phyloP scores from a whole-genome alignment of 1,284 basidiomycete genomes.

The Boletellus sp. region DNA sequence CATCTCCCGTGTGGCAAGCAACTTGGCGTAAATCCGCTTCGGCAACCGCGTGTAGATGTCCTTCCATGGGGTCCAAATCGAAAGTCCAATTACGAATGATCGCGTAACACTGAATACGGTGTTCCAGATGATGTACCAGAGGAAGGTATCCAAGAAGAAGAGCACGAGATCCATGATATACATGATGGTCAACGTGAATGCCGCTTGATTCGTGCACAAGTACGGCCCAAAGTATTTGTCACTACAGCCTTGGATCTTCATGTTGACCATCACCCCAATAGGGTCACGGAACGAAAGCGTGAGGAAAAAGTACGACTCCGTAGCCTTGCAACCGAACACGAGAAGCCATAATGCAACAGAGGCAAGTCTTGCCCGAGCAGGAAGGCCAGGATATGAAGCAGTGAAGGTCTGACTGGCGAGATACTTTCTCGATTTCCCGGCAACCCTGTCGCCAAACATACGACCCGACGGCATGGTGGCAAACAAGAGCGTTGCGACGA shows the following conservation, averaged over 20 bases:
- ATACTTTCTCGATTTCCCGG: slow-evolving; percentile 90
- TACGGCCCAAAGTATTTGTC: slow-evolving; percentile 81
- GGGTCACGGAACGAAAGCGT: slow-evolving; percentile 91
- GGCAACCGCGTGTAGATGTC: slow-evolving; percentile 91
- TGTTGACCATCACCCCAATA: slow-evolving; percentile 86
- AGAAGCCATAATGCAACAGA: slow-evolving; percentile 83
- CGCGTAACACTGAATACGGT: slow-evolving; percentile 89
- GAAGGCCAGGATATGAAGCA: slow-evolving; percentile 81
- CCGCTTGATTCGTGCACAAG: slow-evolving; percentile 85
- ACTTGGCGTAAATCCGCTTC: slow-evolving; percentile 92
- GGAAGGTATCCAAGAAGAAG: slow-evolving; percentile 96
- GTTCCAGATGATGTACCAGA: slow-evolving; percentile 98
- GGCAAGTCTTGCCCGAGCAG: slow-evolving; percentile 58
- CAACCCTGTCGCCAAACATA: slow-evolving; percentile 94
- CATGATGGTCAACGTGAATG: slow-evolving; percentile 93
- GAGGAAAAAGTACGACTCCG: slow-evolving; percentile 94
- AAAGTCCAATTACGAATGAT: slow-evolving; percentile 86
- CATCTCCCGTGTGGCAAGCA: slow-evolving; percentile 89
- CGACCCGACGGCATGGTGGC: slow-evolving; percentile 86
- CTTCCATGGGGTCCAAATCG: slow-evolving; percentile 97
- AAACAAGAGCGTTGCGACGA: slow-evolving; percentile 79
- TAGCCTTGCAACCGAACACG: slow-evolving; percentile 91
- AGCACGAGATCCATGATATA: slow-evolving; percentile 92
- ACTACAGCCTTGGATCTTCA: slow-evolving; percentile 85
- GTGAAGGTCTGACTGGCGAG: slow-evolving; percentile 95